These are phyloP conservation scores for Penicillium sp. DNA, from an alignment of 2,329 filamentous ascomycete species.

Conservation along the genomic window DNA sequence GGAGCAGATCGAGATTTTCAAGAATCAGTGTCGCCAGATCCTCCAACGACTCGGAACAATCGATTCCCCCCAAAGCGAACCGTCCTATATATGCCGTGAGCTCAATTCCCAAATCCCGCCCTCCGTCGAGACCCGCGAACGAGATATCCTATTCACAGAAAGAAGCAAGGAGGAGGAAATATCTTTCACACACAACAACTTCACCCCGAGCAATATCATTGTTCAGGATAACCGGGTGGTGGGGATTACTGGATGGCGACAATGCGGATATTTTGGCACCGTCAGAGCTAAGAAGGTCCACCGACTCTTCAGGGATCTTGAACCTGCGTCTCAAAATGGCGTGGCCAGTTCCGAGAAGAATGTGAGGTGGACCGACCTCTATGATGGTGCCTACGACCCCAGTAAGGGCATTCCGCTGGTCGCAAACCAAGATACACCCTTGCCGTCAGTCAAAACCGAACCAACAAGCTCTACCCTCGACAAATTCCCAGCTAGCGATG, in stretches of 20 bases:
- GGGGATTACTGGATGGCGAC: conserved; percentile 42
- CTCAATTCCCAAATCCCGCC: conserved; percentile 33
- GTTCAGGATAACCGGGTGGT: conserved; percentile 40
- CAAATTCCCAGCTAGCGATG: conserved; percentile 28
- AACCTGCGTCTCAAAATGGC: conserved; percentile 13
- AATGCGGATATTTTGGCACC: conserved; percentile 43
- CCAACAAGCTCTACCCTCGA: conserved; percentile 32
- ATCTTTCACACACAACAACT: conserved; percentile 39
- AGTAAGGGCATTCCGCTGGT: conserved; percentile 13
- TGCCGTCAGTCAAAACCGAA: conserved; percentile 39
- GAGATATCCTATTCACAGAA: conserved; percentile 36
- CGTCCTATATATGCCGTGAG: conserved; percentile 37
- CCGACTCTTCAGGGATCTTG: conserved; percentile 31
- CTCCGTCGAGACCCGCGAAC: conserved; percentile 28
- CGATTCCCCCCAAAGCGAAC: conserved; percentile 28
- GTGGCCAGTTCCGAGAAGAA: conserved; percentile 18
- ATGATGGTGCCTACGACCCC: conserved; percentile 28
- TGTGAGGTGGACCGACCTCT: conserved; percentile 39
- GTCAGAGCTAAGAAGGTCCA: conserved; percentile 37
- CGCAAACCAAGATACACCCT: conserved; percentile 19
- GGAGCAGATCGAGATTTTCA: conserved; percentile 36
- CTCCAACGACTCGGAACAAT: conserved; percentile 29
- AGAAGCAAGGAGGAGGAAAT: conserved; percentile 29
- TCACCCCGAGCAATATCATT: conserved; percentile 40
- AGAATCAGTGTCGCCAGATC: conserved; percentile 40